phyloP scores from a whole-genome alignment of 352 stramenopile species.

The Pythium dissotocum region DNA sequence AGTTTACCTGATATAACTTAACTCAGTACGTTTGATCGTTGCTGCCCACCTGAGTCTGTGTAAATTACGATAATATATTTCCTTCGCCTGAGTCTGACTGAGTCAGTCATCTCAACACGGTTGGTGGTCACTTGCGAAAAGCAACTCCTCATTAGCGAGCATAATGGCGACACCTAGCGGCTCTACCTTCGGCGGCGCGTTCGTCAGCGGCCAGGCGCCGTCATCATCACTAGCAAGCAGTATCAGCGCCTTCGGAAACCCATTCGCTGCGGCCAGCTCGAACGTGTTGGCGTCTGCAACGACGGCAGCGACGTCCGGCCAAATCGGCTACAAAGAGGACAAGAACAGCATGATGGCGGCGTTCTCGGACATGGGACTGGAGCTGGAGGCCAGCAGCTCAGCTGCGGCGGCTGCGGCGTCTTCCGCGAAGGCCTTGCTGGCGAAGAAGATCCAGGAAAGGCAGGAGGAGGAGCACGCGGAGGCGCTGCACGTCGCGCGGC shows the following conservation, averaged over 20 bases:
- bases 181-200: conserved; percentile 10
- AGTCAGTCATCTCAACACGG: neutral
- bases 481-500: conserved; percentile 30
- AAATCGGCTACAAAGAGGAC: conserved; percentile 24
- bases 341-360: conserved; percentile 51
- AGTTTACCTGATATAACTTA: neutral
- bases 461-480: conserved; percentile 35
- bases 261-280: conserved; percentile 22
- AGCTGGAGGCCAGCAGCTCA: conserved; percentile 33
- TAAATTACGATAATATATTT: neutral
- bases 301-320: conserved; percentile 7
- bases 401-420: conserved; percentile 19
- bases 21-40: neutral
- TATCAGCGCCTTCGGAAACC: conserved; percentile 21
- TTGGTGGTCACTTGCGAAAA: neutral
- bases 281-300: neutral
- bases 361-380: conserved; percentile 59
- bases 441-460: conserved; percentile 46
- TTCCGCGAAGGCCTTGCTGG: conserved; percentile 54
- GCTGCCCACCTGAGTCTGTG: neutral
- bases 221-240: neutral
- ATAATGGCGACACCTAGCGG: conserved; percentile 5
- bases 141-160: neutral
- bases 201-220: conserved; percentile 9
- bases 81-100: neutral